Conservation (phyloP, 306 rosid species). For the Abrus pulchellus region DNA sequence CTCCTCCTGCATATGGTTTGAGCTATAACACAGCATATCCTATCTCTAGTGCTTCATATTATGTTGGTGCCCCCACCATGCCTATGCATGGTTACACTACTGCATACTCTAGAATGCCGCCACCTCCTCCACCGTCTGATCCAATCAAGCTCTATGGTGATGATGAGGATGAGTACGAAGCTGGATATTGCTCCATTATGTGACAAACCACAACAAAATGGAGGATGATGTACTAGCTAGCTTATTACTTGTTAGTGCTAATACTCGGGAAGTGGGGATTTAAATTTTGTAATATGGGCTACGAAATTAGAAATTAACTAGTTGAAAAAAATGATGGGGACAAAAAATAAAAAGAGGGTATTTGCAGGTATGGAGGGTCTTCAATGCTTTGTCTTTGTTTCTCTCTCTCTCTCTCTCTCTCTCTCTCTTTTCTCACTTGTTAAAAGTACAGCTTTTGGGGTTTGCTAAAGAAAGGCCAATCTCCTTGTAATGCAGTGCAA, state of each 20-base stretch:
- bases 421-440: neutral
- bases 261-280: conserved; percentile 16
- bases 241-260: conserved; percentile 34
- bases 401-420: neutral
- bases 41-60: conserved; percentile 56
- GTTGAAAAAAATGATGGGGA: conserved; percentile 26
- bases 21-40: conserved; percentile 76
- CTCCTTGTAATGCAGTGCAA: conserved; percentile 49
- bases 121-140: conserved; percentile 55
- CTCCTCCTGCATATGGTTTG: conserved; percentile 54
- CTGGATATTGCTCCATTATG: conserved; percentile 73
- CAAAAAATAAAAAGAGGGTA: conserved; percentile 31
- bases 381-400: conserved; percentile 46
- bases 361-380: conserved; percentile 48
- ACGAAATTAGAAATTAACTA: conserved; percentile 1
- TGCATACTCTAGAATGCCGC: conserved; percentile 47
- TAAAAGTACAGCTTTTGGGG: conserved; percentile 44
- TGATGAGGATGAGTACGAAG: conserved; percentile 56
- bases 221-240: neutral
- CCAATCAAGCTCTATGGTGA: conserved; percentile 45
- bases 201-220: conserved; percentile 44
- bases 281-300: conserved; percentile 51
- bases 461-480: conserved; percentile 54
- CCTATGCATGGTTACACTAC: conserved; percentile 63
- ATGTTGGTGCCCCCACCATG: conserved; percentile 57